Base-by-base conservation (phyloP, 192 early-diverging fungal species). In the Rhizophagus prolifer region DNA sequence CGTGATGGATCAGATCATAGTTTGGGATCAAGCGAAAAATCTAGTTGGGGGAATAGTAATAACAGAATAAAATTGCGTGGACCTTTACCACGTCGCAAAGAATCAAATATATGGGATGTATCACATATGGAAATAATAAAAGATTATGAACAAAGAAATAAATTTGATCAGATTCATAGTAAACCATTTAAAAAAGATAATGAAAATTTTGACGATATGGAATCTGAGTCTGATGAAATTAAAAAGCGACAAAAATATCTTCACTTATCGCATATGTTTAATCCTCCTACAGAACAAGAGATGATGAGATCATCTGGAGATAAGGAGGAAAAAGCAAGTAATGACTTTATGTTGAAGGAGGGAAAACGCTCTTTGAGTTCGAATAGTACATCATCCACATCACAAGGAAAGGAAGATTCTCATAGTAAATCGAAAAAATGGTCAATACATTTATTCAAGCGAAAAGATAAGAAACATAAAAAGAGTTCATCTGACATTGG, bases 391-490 rank as follows among this genome's bases (percentile, higher is more conserved):
- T 1, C 5, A 28, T 16, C 38, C 1, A 1, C n/a, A 50, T 26
- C 10, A 14, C 21, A 25, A 44, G 19, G 16, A 16, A 71, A 71
- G n/a, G 69, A 71, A 47, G 66, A 44, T 9, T 34, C 66, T 44
- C 1, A 71, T 16, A 50, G 9, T 25, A 71, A 71, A 31, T 38
- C 26, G 19, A 66, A 36, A 66, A 25, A 36, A 58, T 71, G 36
- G 69, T 54, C 69, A 58, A 46, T 60, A 31, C 13, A 58, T 47
- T 47, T 65, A 21, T 64, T 75, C 28, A 75, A 47, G 61, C 61
- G 73, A 64, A 75, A 64, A 44, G 54, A 63, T 26, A 75, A 65
- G 26, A 75, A 64, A 19, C 72, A 38, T 41, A 74, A 61, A 74
- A 34, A 30, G 36, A 54, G 25, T 16, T 63, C 10, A 30, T 25